Evolutionary conservation across 495 filamentous ascomycete genomes (phyloP), one percentile per base, ranked within the genome.

Genomic region (Pseudotulostoma volvatum): DNA sequence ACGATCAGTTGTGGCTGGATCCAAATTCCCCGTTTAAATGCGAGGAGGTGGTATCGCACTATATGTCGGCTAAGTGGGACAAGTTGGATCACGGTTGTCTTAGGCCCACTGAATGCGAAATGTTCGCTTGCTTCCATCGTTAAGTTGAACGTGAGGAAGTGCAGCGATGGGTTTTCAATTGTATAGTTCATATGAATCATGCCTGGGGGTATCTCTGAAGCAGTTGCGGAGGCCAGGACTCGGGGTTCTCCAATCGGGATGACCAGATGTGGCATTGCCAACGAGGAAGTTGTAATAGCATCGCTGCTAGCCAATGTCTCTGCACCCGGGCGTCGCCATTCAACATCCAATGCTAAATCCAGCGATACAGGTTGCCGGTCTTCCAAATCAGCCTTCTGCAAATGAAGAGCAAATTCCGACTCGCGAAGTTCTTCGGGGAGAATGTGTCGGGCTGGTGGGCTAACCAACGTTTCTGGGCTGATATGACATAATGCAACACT

Each of bases 21-120:
- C 82, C 82, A 92, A 18, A 67, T 54, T 0, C 78, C 79, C 7
- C 59, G 57, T 37, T 59, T 59, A n/a, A 55, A 56, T 2, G 66
- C 61, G 18, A 92, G 51, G 9, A 97, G 31, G 35, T 74, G 66
- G 41, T 83, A 97, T 34, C 67, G 66, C 4, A 93, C 63, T 0
- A 60, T 68, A 25, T 79, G 67, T 34, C 86, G 56, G 40, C 79
- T 83, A 25, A 93, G 60, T 1, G 90, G 90, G 20, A 90, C 67
- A 30, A 96, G 54, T 42, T 87, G 77, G 13, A 93, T 38, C 2
- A 74, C 75, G 4, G 72, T 74, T 34, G 77, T 69, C 61, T 95
- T 96, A 3, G 82, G 67, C 0, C 90, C 90, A 18, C 81, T 85
- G 54, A 99, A 95, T 4, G 84, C 90, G 55, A 99, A 99, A 9